phyloP scores from a whole-genome alignment of 345 rosid species.

The Orychophragmus violaceus region DNA sequence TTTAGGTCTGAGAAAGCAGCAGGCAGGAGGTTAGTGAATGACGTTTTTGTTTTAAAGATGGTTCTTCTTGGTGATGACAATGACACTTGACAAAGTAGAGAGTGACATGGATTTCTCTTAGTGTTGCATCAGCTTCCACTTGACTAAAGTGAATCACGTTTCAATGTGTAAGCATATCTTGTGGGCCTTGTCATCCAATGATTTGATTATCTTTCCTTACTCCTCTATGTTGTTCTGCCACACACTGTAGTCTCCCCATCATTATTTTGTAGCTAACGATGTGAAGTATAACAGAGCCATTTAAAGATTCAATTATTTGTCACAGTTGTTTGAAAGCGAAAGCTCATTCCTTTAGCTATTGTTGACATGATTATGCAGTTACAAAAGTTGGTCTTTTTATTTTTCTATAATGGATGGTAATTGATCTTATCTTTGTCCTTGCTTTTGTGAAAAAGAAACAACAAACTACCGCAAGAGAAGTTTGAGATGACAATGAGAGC shows the following conservation, averaged over 20 bases:
- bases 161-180: constrained; percentile 28
- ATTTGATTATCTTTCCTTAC: constrained; percentile 20
- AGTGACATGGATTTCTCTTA: constrained; percentile 37
- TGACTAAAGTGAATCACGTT: constrained; percentile 33
- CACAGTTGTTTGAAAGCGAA: constrained; percentile 12
- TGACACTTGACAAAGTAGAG: constrained; percentile 39
- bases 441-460: constrained; percentile 11
- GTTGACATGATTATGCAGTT: constrained; percentile 20
- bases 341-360: constrained; percentile 13
- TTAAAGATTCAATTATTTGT: constrained; percentile 21
- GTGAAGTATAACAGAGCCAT: constrained; percentile 27
- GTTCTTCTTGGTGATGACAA: constrained; percentile 35
- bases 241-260: constrained; percentile 18
- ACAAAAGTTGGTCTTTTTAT: background rate
- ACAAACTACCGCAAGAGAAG: constrained; percentile 5
- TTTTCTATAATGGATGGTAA: background rate
- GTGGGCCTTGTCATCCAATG: constrained; percentile 30
- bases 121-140: constrained; percentile 39
- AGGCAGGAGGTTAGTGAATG: constrained; percentile 18
- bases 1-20: constrained; percentile 28
- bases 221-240: constrained; percentile 18
- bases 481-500: constrained; percentile 15
- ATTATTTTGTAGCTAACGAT: constrained; percentile 22
- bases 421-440: background rate
- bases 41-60: constrained; percentile 26